Evolutionary conservation across 306 rosid species (phyloP), one percentile per base, ranked within the genome.

Genomic region (Malus fusca): DNA sequence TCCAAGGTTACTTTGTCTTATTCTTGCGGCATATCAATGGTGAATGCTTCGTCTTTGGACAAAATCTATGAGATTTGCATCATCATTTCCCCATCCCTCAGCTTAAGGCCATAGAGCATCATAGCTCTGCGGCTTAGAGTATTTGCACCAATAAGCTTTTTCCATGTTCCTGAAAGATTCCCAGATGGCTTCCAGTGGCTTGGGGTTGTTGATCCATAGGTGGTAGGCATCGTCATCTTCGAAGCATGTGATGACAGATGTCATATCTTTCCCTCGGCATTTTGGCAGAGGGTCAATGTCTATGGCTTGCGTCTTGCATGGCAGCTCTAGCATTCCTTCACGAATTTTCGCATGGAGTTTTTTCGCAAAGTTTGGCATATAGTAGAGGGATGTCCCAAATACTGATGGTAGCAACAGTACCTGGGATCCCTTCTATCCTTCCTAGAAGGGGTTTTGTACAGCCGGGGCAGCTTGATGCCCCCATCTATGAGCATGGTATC

Each of bases 201-300:
- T 43, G 1, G 46, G 1, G 46, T 43, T 1, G 1, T 43, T 43
- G 0, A 11, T 43, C 4, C 14, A 43, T 0, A 1, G 1, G 1
- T 11, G 4, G 48, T 11, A 43, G 12, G 1, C 48, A 43, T 11
- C 1, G 0, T 43, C 15, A 43, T 43, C 1, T 11, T 1, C 0
- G 4, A 0, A 51, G n/a, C n/a, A 52, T 14, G n/a, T 52, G 6
- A 52, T 18, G 21, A 5, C 0, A 4, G 9, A 8, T 14, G 0
- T 2, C 0, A 52, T 18, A n/a, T 52, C n/a, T 4, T 52, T 52
- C 56, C 9, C 9, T 14, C 8, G 1, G 17, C 9, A 0, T 4
- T 52, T 5, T 5, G 2, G 56, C 9, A 52, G 8, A 18, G 0
- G 56, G 1, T 52, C n/a, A 18, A 52, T 14, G 56, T 52, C 3